Evolutionary conservation across 2,329 filamentous ascomycete species (phyloP), one percentile per base, ranked within the genome.

Genomic region (Fusarium oligoseptatum): DNA sequence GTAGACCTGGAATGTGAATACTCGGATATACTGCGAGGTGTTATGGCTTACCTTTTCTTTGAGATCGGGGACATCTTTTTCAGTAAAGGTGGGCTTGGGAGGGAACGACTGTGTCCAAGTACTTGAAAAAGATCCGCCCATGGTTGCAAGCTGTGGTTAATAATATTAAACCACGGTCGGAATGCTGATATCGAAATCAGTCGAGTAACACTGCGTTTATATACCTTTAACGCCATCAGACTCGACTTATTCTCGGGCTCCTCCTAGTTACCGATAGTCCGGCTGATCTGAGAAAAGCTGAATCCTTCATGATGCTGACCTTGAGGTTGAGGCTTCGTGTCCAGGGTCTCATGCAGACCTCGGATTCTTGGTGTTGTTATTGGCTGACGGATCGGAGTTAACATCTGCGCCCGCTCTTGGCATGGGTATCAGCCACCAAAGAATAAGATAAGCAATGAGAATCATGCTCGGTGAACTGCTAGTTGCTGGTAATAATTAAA

Each of bases 1-100:
- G n/a, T 83, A 84, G 1, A 84, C 81, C 8, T 74, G 74, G 0
- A 20, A 3, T 15, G n/a, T 56, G 3, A 56, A 20, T 32, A 32
- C 24, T 7, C 17, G 15, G 22, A n/a, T 17, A 50, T 17, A 4
- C 14, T 4, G 3, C 15, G 10, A 27, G 24, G 9, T 6, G 9
- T 2, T 7, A 29, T 29, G 5, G 17, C 17, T 36, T 14, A 56
- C 52, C 52, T 56, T 56, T 20, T 77, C 81, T 6, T 72, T 41
- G 24, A 82, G 77, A 0, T 75, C 74, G 0, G 76, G 45, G 2
- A 83, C 56, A 63, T 81, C 48, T 1, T 69, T 66, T 9, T 83
- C 79, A 0, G 76, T 82, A 15, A 79, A 77, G 1, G 74, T 69
- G 0, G 82, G 79, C 0, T 66, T 76, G 0, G 67, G 66, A 3